A percentile compares a stretch with the other conserved stretches of the same genome.
Conservation (phyloP, 495 filamentous ascomycete species). For the Chaetomium fimeti region DNA sequence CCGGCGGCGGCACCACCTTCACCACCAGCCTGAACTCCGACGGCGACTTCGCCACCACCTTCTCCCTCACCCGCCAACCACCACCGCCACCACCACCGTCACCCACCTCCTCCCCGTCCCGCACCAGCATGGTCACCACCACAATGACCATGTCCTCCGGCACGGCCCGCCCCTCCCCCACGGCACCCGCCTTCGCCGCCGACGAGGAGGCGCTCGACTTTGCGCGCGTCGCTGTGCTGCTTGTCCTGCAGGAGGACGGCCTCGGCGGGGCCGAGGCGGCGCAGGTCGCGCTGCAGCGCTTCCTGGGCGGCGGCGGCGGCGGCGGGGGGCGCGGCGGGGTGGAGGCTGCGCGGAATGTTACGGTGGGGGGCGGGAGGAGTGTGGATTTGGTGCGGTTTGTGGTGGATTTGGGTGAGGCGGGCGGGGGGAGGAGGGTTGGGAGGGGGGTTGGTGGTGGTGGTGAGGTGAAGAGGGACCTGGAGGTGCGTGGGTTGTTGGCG, state of each 20-base stretch:
- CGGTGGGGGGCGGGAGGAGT: slow-evolving; percentile 42
- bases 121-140: slow-evolving; percentile 27
- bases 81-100: background rate
- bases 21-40: slow-evolving; percentile 35
- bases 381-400: slow-evolving; percentile 49
- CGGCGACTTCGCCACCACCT: slow-evolving; percentile 30
- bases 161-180: slow-evolving; percentile 30
- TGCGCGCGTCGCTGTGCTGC: slow-evolving; percentile 62
- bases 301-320: slow-evolving; percentile 43
- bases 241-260: slow-evolving; percentile 56
- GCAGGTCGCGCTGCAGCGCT: slow-evolving; percentile 55
- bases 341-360: slow-evolving; percentile 43
- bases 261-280: slow-evolving; percentile 55
- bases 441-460: background rate
- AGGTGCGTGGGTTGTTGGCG: background rate
- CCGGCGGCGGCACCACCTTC: slow-evolving; percentile 25
- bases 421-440: slow-evolving; percentile 11
- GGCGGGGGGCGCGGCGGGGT: slow-evolving; percentile 27
- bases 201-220: slow-evolving; percentile 62
- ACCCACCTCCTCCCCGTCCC: slow-evolving; percentile 17
- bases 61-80: slow-evolving; percentile 2
- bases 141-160: slow-evolving; percentile 31
- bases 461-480: background rate
- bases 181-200: slow-evolving; percentile 32
- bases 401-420: slow-evolving; percentile 18